Conservation (phyloP, 2,329 filamentous ascomycete genomes). For the Aspergillus melleus region DNA sequence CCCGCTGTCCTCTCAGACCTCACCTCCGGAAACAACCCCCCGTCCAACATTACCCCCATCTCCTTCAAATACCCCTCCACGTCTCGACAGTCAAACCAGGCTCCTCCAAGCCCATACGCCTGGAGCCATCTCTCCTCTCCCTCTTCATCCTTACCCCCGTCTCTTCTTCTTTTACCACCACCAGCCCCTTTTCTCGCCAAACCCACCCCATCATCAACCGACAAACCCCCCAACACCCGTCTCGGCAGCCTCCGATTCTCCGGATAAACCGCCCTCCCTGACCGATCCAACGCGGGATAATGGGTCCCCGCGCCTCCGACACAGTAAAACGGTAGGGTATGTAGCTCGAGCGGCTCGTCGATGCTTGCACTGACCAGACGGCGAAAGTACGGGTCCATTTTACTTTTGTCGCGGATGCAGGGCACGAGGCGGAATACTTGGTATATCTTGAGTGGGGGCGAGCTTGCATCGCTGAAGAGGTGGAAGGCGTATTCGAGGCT, state of each 20-base stretch:
- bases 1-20: too few species aligned
- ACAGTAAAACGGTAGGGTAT: slow-evolving; percentile 62
- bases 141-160: neutral
- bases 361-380: slow-evolving; percentile 38
- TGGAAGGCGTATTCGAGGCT: slow-evolving; percentile 63
- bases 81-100: slow-evolving; percentile 24
- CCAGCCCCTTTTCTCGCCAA: neutral
- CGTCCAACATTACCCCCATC: slow-evolving; percentile 4
- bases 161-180: too few species aligned
- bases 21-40: slow-evolving; percentile 7
- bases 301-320: slow-evolving; percentile 70
- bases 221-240: slow-evolving; percentile 15
- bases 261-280: slow-evolving; percentile 35
- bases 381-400: slow-evolving; percentile 41
- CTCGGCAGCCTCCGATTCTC: slow-evolving; percentile 23
- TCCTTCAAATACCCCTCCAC: slow-evolving; percentile 21
- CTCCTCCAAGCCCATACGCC: slow-evolving; percentile 16
- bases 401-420: slow-evolving; percentile 51
- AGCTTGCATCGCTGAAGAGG: slow-evolving; percentile 51
- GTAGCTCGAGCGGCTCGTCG: slow-evolving; percentile 57
- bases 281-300: slow-evolving; percentile 47
- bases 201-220: neutral
- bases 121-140: slow-evolving; percentile 4
- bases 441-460: slow-evolving; percentile 51
- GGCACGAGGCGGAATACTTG: slow-evolving; percentile 70